phyloP scores from a whole-genome alignment of 2,329 filamentous ascomycete genomes.

The Hypoxylon sp. region DNA sequence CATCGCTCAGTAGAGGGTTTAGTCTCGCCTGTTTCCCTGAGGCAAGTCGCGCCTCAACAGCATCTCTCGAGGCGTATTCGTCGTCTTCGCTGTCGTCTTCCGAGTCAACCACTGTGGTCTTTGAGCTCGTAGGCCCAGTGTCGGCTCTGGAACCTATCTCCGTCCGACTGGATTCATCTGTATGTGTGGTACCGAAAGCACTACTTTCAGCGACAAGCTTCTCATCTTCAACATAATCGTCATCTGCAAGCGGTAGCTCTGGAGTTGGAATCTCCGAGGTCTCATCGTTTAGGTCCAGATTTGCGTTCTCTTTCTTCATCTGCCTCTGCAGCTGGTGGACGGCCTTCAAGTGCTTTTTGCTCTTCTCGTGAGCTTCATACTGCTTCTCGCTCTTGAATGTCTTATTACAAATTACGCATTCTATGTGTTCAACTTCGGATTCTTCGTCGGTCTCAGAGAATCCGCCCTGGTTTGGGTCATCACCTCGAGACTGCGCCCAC shows the following conservation, averaged over 20 bases:
- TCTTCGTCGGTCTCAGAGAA: constrained; percentile 73
- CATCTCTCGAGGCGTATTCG: constrained; percentile 62
- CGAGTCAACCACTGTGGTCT: constrained; percentile 21
- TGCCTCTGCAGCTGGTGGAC: constrained; percentile 82
- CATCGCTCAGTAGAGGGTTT: constrained; percentile 30
- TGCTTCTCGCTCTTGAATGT: constrained; percentile 93
- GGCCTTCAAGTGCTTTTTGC: constrained; percentile 94
- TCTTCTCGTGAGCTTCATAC: constrained; percentile 90
- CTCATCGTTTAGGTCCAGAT: constrained; percentile 62
- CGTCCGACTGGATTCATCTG: constrained; percentile 13
- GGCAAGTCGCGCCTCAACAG: constrained; percentile 58
- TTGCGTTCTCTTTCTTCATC: constrained; percentile 83
- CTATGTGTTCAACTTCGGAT: constrained; percentile 70
- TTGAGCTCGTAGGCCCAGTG: constrained; percentile 21
- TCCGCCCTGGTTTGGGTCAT: constrained; percentile 59
- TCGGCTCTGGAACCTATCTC: constrained; percentile 24
- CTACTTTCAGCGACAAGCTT: constrained; percentile 3
- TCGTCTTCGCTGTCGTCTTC: constrained; percentile 50
- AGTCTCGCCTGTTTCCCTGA: constrained; percentile 23
- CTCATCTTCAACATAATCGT: constrained; percentile 16
- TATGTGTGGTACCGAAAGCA: constrained; percentile 2
- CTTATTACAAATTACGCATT: constrained; percentile 83
- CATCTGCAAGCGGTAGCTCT: constrained; percentile 12
- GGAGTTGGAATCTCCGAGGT: constrained; percentile 8
- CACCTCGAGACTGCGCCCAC: constrained; percentile 76